phyloP scores from a whole-genome alignment of 345 rosid species.

The Camelina hispida region DNA sequence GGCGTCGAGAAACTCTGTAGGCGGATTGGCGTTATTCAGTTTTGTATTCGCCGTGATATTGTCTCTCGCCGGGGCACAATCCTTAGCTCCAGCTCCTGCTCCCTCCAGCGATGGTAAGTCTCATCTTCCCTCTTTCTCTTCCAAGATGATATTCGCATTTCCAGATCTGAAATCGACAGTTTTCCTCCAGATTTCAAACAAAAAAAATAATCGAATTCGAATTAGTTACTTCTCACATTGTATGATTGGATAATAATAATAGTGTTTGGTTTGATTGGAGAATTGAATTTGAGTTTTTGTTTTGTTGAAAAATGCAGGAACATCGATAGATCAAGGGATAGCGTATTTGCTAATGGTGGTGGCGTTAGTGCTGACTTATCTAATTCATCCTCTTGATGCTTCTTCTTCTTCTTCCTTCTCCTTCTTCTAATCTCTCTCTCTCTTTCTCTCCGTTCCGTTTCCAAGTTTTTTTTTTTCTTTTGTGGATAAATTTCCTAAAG shows the following conservation, averaged over 20 bases:
- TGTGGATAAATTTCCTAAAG: neutral
- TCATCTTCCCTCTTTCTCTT: neutral
- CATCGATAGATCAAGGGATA: slow-evolving; percentile 74
- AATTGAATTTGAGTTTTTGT: neutral
- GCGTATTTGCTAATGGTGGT: slow-evolving; percentile 74
- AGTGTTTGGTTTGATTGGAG: neutral
- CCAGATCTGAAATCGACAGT: slow-evolving; percentile 35
- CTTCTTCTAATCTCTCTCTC: slow-evolving; percentile 41
- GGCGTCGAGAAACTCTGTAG: slow-evolving; percentile 29
- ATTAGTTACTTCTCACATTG: neutral
- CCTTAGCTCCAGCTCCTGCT: slow-evolving; percentile 61
- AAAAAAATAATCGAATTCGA: neutral
- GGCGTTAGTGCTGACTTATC: slow-evolving; percentile 73
- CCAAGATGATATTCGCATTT: slow-evolving; percentile 2
- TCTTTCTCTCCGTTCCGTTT: neutral
- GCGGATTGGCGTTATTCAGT: slow-evolving; percentile 37
- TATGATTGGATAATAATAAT: too few relatives aligned
- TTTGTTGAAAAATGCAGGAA: slow-evolving; percentile 46
- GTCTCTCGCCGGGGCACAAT: slow-evolving; percentile 48
- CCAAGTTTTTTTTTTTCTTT: neutral
- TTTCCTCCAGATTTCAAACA: too few relatives aligned
- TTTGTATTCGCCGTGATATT: slow-evolving; percentile 48
- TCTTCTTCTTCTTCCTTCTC: slow-evolving; percentile 47
- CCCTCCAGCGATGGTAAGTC: slow-evolving; percentile 68
- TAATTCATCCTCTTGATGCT: slow-evolving; percentile 67